Evolutionary conservation across 202 grass and related monocot genomes (phyloP).

Genomic region (Digitaria exilis): DNA sequence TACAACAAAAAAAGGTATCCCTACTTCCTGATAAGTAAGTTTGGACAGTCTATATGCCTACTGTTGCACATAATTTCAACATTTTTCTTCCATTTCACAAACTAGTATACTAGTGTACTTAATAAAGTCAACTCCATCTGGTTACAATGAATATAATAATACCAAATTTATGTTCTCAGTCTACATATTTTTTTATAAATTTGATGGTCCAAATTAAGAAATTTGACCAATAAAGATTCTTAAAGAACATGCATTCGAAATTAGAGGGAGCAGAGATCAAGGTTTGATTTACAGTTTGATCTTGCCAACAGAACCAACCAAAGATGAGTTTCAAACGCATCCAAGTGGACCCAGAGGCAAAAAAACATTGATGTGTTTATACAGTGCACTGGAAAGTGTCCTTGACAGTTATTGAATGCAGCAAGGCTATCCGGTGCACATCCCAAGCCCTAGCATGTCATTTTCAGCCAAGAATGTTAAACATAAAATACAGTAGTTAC

Average conservation of each 20-base stretch:
- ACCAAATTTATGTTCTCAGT: not conserved
- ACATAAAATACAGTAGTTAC: constrained; percentile 45
- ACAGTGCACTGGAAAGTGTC: constrained; percentile 1
- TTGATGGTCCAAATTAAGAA: not conserved
- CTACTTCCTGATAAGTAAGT: not conserved
- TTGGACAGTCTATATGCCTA: not conserved
- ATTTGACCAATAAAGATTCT: not conserved
- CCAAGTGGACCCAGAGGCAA: constrained; percentile 11
- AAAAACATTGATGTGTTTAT: not conserved
- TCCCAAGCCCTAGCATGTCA: not conserved
- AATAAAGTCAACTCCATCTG: not conserved
- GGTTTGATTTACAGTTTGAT: constrained; percentile 3
- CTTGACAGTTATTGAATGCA: constrained; percentile 4
- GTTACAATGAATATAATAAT: not conserved
- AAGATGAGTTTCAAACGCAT: not conserved
- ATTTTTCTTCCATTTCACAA: constrained; percentile 6
- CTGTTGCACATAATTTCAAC: not conserved
- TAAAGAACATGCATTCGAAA: not conserved
- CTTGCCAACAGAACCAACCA: constrained; percentile 3
- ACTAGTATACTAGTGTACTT: not conserved
- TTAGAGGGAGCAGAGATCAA: not conserved
- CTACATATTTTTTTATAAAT: not conserved
- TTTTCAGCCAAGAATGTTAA: constrained; percentile 23
- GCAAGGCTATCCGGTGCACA: not conserved
- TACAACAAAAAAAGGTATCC: constrained; percentile 9